Conservation (phyloP, 345 rosid species). For the Arabis hirsuta region DNA sequence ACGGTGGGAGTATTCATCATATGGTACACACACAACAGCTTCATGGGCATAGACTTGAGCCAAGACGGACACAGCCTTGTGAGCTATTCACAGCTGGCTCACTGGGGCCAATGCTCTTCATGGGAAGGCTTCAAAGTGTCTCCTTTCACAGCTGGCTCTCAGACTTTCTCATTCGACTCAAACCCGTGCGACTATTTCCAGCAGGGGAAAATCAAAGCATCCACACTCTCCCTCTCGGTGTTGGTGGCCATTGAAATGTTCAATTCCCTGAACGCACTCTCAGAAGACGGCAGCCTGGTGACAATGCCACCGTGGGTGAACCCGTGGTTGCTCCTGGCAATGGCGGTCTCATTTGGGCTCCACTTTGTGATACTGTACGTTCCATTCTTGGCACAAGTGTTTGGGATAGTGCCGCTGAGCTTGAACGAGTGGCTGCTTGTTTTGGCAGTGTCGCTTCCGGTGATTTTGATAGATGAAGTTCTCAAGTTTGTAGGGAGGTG, state of each 20-base stretch:
- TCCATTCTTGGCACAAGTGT: conserved; percentile 86
- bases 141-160: conserved; percentile 81
- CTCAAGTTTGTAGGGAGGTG: conserved; percentile 84
- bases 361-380: conserved; percentile 89
- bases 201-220: conserved; percentile 83
- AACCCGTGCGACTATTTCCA: conserved; percentile 91
- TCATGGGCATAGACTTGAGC: conserved; percentile 86
- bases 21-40: conserved; percentile 80
- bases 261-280: conserved; percentile 92
- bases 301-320: conserved; percentile 98
- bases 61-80: conserved; percentile 92
- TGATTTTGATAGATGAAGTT: conserved; percentile 80
- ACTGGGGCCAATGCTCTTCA: conserved; percentile 79
- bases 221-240: conserved; percentile 86
- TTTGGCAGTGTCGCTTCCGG: conserved; percentile 78
- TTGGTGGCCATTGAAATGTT: conserved; percentile 98
- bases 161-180: conserved; percentile 51
- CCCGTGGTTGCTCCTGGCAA: conserved; percentile 63
- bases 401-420: conserved; percentile 84
- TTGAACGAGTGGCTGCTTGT: conserved; percentile 89
- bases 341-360: conserved; percentile 85
- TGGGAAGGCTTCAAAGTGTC: conserved; percentile 74
- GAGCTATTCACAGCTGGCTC: conserved; percentile 76
- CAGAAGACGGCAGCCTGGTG: conserved; percentile 84
- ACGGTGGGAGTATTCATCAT: conserved; percentile 93